A percentile compares a stretch with the other conserved stretches of the same genome.
These are phyloP conservation scores for Ophiocordyceps robertsii DNA, from an alignment of 2,329 filamentous ascomycete genomes.

Conservation along the genomic window DNA sequence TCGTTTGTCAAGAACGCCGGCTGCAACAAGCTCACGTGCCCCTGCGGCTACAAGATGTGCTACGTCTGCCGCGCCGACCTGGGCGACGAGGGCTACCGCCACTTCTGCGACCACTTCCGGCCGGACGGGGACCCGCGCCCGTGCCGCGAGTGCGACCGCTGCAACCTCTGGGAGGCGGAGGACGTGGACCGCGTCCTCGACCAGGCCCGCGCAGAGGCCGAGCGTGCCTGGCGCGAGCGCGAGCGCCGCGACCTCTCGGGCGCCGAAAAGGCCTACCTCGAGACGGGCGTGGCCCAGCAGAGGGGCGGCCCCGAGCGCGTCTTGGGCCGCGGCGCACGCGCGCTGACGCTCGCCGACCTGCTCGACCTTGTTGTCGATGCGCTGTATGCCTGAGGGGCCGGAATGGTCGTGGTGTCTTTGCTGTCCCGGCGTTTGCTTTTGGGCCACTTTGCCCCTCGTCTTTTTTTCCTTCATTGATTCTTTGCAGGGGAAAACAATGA, in stretches of 20 bases:
- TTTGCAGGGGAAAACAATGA: too few species aligned
- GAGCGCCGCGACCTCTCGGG: constrained; percentile 45
- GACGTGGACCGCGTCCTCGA: constrained; percentile 55
- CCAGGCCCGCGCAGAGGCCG: constrained; percentile 57
- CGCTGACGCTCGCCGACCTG: constrained; percentile 27
- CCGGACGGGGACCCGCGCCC: constrained; percentile 57
- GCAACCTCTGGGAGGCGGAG: constrained; percentile 68
- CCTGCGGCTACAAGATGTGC: constrained; percentile 96
- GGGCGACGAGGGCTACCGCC: constrained; percentile 65
- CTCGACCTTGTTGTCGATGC: constrained; percentile 31
- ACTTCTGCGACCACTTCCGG: constrained; percentile 94
- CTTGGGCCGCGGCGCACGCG: constrained; percentile 17
- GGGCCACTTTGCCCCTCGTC: not conserved
- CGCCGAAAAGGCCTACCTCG: constrained; percentile 41
- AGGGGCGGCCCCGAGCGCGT: constrained; percentile 12
- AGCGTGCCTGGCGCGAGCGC: constrained; percentile 54
- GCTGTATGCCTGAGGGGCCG: constrained; percentile 21
- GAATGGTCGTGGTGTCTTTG: not conserved
- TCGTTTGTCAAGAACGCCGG: constrained; percentile 87
- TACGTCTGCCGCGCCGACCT: constrained; percentile 83
- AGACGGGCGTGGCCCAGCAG: constrained; percentile 32
- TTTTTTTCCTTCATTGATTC: too few species aligned
- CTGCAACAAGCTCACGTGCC: constrained; percentile 94
- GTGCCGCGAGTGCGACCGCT: constrained; percentile 69
- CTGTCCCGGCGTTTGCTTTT: not conserved